These are phyloP conservation scores for Botryotinia narcissicola DNA, from an alignment of 2,329 filamentous ascomycete genomes.

Conservation along the genomic window DNA sequence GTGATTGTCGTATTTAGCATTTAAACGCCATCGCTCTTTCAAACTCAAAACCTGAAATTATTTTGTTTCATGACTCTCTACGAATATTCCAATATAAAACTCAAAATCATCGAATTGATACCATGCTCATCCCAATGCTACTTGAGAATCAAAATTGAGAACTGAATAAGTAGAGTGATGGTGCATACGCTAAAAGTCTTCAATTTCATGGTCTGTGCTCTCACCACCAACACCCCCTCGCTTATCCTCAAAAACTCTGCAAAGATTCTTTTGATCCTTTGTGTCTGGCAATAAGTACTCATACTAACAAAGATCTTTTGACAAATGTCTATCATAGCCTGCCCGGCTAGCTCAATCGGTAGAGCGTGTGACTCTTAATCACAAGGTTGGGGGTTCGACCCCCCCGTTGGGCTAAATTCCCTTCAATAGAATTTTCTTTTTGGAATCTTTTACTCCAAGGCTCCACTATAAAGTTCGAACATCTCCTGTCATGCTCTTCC, in stretches of 20 bases:
- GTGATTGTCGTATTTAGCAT: not conserved
- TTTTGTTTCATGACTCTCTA: not conserved
- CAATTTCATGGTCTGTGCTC: not conserved
- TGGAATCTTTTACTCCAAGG: not conserved
- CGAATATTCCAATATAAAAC: too few species aligned
- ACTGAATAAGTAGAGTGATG: not conserved
- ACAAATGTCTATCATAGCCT: slow-evolving; percentile 13
- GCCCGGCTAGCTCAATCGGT: slow-evolving; percentile 38
- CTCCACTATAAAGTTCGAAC: not conserved
- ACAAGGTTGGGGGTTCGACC: slow-evolving; percentile 19
- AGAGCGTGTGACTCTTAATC: slow-evolving; percentile 38
- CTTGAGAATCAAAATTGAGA: not conserved
- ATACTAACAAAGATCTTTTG: fast-evolving
- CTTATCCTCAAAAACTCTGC: slow-evolving; percentile 8
- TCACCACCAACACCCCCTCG: not conserved
- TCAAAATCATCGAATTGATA: not conserved
- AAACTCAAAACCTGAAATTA: too few species aligned
- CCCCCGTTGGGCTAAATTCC: slow-evolving; percentile 17
- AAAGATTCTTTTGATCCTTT: not conserved
- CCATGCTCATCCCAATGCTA: not conserved
- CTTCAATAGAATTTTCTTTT: not conserved
- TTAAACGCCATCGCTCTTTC: not conserved
- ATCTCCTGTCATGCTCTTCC: not conserved
- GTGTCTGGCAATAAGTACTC: not conserved
- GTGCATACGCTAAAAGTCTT: not conserved